Evolutionary conservation across 2,329 filamentous ascomycete genomes (phyloP).

Genomic region (Aspergillus amoenus): DNA sequence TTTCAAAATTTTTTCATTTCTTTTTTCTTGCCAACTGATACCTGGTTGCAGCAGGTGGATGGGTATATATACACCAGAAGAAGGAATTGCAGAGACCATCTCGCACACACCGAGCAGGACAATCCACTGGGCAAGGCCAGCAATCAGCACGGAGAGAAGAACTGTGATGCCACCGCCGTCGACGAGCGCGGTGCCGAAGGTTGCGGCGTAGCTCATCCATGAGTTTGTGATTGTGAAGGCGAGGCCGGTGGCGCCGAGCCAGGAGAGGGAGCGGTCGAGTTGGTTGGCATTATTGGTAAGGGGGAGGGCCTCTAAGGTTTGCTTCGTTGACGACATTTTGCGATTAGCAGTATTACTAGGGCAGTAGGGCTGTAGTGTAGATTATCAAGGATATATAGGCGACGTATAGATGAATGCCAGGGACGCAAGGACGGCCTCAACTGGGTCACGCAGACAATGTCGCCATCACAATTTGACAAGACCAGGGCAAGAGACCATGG

Average conservation of each 20-base stretch:
- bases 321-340: not conserved
- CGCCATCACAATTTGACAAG: not conserved
- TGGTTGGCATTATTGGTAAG: not conserved
- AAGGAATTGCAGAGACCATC: slow-evolving; percentile 16
- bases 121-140: slow-evolving; percentile 24
- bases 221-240: slow-evolving; percentile 29
- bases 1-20: no score
- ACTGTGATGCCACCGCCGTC: slow-evolving; percentile 25
- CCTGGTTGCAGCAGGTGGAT: not conserved
- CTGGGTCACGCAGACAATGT: not conserved
- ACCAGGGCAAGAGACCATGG: not conserved
- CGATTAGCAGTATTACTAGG: not conserved
- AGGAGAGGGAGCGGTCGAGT: slow-evolving; percentile 21
- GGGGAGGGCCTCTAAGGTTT: not conserved
- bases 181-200: slow-evolving; percentile 23
- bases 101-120: slow-evolving; percentile 16
- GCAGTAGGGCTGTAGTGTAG: not conserved
- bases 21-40: no score
- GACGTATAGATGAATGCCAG: not conserved
- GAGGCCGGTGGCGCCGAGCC: slow-evolving; percentile 24
- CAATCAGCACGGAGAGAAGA: slow-evolving; percentile 23
- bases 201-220: slow-evolving; percentile 24
- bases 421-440: not conserved
- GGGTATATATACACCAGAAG: slow-evolving; percentile 11
- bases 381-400: not conserved